Evolutionary conservation across 106 monocot genomes (phyloP).

Genomic region (Phalaenopsis equestris): DNA sequence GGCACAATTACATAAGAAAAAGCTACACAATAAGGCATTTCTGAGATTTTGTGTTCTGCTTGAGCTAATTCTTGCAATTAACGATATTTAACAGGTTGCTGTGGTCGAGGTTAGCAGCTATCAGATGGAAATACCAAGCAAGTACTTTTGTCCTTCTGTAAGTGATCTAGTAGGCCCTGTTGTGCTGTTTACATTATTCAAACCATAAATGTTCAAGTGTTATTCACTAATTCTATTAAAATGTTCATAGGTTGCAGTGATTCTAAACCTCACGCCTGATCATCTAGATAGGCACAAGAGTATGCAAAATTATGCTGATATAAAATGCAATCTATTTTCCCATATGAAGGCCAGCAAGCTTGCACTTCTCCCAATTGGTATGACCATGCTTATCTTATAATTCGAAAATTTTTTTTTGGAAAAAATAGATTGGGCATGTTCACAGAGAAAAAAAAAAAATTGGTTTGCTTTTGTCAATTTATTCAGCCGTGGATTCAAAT

Average conservation of each 20-base stretch:
- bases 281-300: conserved; percentile 52
- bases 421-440: background rate
- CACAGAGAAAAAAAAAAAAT: background rate
- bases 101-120: conserved; percentile 57
- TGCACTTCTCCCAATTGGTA: conserved; percentile 45
- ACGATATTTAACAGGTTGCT: conserved; percentile 22
- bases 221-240: conserved; percentile 6
- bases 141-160: conserved; percentile 36
- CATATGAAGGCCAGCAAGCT: conserved; percentile 34
- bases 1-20: background rate
- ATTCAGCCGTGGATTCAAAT: background rate
- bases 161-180: conserved; percentile 10
- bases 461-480: background rate
- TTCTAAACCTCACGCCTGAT: conserved; percentile 52
- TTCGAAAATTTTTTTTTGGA: background rate
- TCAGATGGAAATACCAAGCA: conserved; percentile 41
- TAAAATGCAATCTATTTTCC: conserved; percentile 44
- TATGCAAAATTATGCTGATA: conserved; percentile 44
- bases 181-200: background rate
- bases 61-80: background rate
- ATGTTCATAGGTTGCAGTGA: conserved; percentile 28
- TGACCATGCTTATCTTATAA: background rate
- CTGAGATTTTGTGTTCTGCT: background rate
- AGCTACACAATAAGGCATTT: background rate
- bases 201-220: conserved; percentile 1